phyloP scores from a whole-genome alignment of 2,329 filamentous ascomycete species.

The Cladosporium austrohemisphaericum region DNA sequence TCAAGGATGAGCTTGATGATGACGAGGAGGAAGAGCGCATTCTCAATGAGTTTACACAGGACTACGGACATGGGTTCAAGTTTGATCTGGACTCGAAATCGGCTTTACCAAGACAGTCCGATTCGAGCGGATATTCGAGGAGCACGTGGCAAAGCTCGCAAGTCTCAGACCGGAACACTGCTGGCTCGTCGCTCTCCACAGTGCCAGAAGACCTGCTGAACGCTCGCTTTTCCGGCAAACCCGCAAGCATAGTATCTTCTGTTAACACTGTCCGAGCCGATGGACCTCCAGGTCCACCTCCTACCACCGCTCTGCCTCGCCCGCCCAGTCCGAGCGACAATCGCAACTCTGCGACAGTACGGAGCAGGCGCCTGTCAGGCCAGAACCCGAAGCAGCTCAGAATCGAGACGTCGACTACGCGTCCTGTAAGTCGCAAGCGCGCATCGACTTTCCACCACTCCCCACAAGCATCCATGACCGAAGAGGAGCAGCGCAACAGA shows the following conservation, averaged over 20 bases:
- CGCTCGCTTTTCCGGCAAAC: conserved; percentile 35
- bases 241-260: conserved; percentile 22
- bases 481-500: conserved; percentile 21
- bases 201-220: conserved; percentile 61
- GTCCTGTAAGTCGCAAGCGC: conserved; percentile 25
- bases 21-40: conserved; percentile 50
- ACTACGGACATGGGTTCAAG: conserved; percentile 74
- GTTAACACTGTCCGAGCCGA: conserved; percentile 23
- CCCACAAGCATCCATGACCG: conserved; percentile 24
- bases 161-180: conserved; percentile 57
- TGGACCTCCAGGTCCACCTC: conserved; percentile 30
- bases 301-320: conserved; percentile 22
- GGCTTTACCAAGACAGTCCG: conserved; percentile 70
- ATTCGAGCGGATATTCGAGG: conserved; percentile 74
- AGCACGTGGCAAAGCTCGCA: conserved; percentile 75
- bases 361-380: conserved; percentile 74
- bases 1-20: conserved; percentile 19
- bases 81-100: conserved; percentile 67
- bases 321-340: conserved; percentile 21
- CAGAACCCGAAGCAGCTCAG: conserved; percentile 78
- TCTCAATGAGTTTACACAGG: conserved; percentile 82
- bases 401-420: conserved; percentile 67
- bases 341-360: conserved; percentile 27
- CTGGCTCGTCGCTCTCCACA: conserved; percentile 65
- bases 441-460: conserved; percentile 32